Conservation (phyloP, 2,329 filamentous ascomycete genomes). For the Diaporthe australafricana region DNA sequence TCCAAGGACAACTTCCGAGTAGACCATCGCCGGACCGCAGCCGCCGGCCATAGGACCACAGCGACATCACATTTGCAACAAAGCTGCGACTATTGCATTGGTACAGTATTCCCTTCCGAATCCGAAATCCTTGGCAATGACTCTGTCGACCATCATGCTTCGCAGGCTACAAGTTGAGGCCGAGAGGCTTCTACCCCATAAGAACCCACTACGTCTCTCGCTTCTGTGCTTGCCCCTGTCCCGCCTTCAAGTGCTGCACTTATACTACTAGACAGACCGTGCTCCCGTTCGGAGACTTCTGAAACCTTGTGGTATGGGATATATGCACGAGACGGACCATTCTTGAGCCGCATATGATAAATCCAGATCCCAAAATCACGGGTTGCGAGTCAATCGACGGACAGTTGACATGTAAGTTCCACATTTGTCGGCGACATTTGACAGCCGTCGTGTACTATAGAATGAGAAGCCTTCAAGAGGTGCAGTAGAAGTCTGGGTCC, state of each 20-base stretch:
- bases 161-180: neutral
- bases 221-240: neutral
- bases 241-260: neutral
- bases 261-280: neutral
- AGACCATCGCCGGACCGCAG: neutral
- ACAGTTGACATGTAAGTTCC: neutral
- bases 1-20: neutral
- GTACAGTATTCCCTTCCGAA: too few species aligned
- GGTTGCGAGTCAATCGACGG: neutral
- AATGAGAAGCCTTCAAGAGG: neutral
- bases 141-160: neutral
- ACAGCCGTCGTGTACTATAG: too few species aligned
- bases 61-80: neutral
- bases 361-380: neutral
- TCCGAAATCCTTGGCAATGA: neutral
- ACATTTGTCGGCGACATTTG: neutral
- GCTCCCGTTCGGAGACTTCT: slow-evolving; percentile 8
- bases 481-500: neutral
- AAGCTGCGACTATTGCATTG: neutral
- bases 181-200: neutral
- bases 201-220: neutral
- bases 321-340: neutral
- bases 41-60: neutral
- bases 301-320: neutral
- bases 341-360: neutral